These are phyloP conservation scores for Neonectria neomacrospora DNA, from an alignment of 2,329 filamentous ascomycete genomes.

Conservation along the genomic window DNA sequence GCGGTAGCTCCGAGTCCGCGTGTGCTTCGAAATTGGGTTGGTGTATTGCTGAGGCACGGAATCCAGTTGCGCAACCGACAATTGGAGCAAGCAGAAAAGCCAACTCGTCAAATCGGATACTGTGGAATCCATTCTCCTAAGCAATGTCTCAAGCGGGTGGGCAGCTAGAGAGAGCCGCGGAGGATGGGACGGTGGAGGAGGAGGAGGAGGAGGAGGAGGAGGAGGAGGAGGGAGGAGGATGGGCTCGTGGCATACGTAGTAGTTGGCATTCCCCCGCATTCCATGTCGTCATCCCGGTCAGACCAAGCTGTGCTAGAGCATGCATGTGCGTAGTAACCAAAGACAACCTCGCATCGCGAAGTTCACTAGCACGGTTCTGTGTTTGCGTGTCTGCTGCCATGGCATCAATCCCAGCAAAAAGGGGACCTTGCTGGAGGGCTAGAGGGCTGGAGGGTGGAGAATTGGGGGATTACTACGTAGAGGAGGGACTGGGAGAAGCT, in stretches of 20 bases:
- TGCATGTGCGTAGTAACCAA: constrained; percentile 35
- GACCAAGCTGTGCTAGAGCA: constrained; percentile 39
- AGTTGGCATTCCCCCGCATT: constrained; percentile 47
- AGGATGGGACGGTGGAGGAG: constrained; percentile 6
- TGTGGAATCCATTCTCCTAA: background rate
- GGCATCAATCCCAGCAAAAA: constrained; percentile 8
- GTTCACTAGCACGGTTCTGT: constrained; percentile 15
- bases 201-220: constrained; percentile 4
- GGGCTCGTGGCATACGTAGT: constrained; percentile 25
- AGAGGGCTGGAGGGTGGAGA: background rate
- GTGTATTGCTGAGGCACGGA: background rate
- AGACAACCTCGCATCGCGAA: constrained; percentile 31
- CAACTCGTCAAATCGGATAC: background rate
- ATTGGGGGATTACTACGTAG: no score
- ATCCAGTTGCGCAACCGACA: background rate
- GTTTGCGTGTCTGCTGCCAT: background rate
- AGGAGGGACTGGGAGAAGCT: no score
- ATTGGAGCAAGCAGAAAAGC: background rate
- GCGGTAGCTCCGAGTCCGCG: background rate
- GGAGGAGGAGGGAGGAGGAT: constrained; percentile 14
- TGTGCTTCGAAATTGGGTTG: background rate
- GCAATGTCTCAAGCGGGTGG: constrained; percentile 4
- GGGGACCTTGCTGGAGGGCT: background rate
- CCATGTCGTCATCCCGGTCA: constrained; percentile 49
- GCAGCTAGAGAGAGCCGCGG: background rate